phyloP scores from a whole-genome alignment of 192 early-diverging fungal species.

The Funneliformis mosseae region DNA sequence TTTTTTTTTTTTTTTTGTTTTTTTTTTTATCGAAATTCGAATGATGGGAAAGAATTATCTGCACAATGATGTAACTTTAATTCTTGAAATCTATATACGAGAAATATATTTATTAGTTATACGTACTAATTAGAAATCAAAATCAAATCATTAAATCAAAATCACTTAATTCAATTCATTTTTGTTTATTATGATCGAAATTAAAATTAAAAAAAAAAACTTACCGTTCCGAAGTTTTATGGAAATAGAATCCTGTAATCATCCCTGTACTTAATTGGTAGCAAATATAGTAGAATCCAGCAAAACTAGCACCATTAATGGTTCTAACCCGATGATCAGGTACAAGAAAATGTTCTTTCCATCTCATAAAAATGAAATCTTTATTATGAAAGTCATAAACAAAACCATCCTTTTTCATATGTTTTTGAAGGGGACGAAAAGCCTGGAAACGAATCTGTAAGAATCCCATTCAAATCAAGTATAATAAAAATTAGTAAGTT shows the following conservation, averaged over 20 bases:
- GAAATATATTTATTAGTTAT: neutral
- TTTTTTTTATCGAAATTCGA: slow-evolving; percentile 51
- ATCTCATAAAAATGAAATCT: slow-evolving; percentile 84
- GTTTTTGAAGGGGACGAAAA: slow-evolving; percentile 50
- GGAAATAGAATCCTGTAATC: slow-evolving; percentile 71
- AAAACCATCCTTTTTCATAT: slow-evolving; percentile 49
- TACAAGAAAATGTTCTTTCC: slow-evolving; percentile 92
- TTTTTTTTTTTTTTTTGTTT: slow-evolving; percentile 1
- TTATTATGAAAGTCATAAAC: slow-evolving; percentile 50
- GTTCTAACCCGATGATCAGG: slow-evolving; percentile 79
- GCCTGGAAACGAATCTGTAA: slow-evolving; percentile 52
- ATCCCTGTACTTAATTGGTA: slow-evolving; percentile 64
- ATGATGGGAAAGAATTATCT: slow-evolving; percentile 47
- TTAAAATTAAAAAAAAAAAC: neutral
- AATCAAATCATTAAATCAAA: neutral
- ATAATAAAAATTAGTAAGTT: too few species aligned
- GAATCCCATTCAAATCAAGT: too few species aligned
- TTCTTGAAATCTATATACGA: slow-evolving; percentile 52
- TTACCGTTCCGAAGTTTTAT: slow-evolving; percentile 57
- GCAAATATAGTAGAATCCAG: slow-evolving; percentile 87
- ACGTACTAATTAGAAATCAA: neutral
- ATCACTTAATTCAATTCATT: neutral
- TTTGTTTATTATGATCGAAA: too few species aligned
- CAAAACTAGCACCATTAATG: slow-evolving; percentile 85
- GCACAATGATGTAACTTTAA: slow-evolving; percentile 45